phyloP scores from a whole-genome alignment of 2,329 filamentous ascomycete species.

The Fusarium sp. region DNA sequence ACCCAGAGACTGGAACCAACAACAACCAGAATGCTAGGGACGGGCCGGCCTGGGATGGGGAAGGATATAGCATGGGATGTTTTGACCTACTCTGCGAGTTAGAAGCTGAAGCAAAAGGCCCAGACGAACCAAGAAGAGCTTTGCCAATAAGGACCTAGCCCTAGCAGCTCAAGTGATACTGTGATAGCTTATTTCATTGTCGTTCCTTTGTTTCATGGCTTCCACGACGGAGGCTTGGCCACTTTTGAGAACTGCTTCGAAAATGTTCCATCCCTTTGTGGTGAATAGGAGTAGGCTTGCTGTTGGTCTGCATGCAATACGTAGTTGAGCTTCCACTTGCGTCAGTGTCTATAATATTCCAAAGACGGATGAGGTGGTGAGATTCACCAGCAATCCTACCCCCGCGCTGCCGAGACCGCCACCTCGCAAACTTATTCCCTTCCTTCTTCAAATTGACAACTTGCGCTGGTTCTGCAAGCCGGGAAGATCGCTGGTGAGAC shows the following conservation, averaged over 20 bases:
- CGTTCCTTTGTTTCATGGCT: constrained; percentile 39
- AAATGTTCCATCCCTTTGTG: not conserved
- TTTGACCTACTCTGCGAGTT: constrained; percentile 27
- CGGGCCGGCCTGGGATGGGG: constrained; percentile 46
- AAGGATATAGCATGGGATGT: constrained; percentile 42
- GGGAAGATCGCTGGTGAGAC: constrained; percentile 28
- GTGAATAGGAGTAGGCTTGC: not conserved
- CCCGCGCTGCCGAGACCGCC: constrained; percentile 39
- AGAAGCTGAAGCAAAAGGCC: constrained; percentile 23
- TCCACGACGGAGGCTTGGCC: constrained; percentile 7
- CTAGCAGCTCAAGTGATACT: constrained; percentile 37
- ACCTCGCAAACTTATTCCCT: constrained; percentile 16
- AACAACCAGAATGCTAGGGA: constrained; percentile 47
- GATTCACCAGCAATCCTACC: constrained; percentile 21
- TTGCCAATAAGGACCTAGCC: constrained; percentile 34
- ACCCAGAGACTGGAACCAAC: constrained; percentile 25
- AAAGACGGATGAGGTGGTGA: constrained; percentile 7
- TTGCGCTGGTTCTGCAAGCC: constrained; percentile 17
- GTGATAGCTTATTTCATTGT: constrained; percentile 43
- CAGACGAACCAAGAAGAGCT: constrained; percentile 30
- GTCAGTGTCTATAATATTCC: constrained; percentile 4
- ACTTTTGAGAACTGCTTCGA: not conserved
- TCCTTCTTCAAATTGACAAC: constrained; percentile 7
- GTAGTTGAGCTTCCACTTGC: constrained; percentile 4
- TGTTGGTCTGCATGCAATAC: not conserved